Percentiles rank a stretch among this genome's conserved stretches.
These are phyloP conservation scores for Mycena galopus DNA, from an alignment of 768 basidiomycete species.

Conservation along the genomic window DNA sequence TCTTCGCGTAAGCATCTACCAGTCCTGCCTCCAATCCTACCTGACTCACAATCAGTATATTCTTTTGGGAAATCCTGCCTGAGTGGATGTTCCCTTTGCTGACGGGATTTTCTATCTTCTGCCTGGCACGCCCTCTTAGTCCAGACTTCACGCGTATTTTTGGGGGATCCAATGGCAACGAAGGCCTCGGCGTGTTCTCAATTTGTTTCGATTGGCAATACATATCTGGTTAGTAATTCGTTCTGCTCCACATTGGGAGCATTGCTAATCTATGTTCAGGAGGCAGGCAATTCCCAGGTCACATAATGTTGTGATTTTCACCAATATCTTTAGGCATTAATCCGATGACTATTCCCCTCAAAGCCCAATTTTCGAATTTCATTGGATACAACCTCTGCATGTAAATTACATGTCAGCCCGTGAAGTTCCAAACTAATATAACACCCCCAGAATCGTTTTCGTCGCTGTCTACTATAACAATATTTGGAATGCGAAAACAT, in stretches of 20 bases:
- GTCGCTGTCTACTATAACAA: constrained; percentile 67
- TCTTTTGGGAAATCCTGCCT: constrained; percentile 64
- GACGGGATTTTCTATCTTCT: constrained; percentile 69
- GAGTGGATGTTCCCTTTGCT: constrained; percentile 73
- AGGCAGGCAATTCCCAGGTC: constrained; percentile 10
- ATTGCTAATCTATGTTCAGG: constrained; percentile 1
- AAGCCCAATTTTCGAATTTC: constrained; percentile 61
- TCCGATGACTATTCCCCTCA: constrained; percentile 66
- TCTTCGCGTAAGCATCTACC: constrained; percentile 51
- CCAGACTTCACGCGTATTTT: constrained; percentile 68
- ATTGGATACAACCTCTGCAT: constrained; percentile 65
- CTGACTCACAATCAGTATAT: constrained; percentile 48
- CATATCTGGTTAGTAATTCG: constrained; percentile 54
- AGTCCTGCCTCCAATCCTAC: constrained; percentile 26
- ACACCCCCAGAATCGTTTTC: constrained; percentile 53
- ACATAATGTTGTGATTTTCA: not conserved
- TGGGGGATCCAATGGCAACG: constrained; percentile 75
- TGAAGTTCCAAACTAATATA: not conserved
- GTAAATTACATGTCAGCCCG: constrained; percentile 42
- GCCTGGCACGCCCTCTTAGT: constrained; percentile 63
- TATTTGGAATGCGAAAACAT: constrained; percentile 60
- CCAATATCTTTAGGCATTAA: constrained; percentile 46
- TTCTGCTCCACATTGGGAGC: not conserved
- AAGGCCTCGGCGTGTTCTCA: constrained; percentile 69
- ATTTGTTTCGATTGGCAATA: constrained; percentile 77